phyloP scores from a whole-genome alignment of 2,329 filamentous ascomycete genomes.

The Ustulina deusta region DNA sequence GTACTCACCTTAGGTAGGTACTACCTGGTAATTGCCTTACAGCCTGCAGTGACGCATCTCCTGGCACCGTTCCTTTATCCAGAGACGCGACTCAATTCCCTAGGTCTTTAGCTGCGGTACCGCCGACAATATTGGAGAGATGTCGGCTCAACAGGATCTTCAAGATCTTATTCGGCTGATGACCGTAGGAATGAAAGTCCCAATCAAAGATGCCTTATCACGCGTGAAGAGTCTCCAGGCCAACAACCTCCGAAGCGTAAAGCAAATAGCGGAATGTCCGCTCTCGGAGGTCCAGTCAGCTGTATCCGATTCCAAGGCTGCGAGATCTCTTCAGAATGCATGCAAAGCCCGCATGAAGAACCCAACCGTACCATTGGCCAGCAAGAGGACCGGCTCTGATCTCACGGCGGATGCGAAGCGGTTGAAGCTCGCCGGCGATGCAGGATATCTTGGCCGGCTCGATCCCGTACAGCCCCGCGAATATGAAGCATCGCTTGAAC shows the following conservation, averaged over 20 bases:
- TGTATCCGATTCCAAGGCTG: slow-evolving; percentile 62
- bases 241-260: slow-evolving; percentile 66
- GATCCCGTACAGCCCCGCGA: slow-evolving; percentile 63
- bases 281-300: slow-evolving; percentile 59
- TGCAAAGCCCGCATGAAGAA: slow-evolving; percentile 66
- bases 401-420: slow-evolving; percentile 51
- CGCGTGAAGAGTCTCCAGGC: slow-evolving; percentile 69
- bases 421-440: slow-evolving; percentile 44
- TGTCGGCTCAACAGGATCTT: slow-evolving; percentile 69
- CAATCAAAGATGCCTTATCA: slow-evolving; percentile 69
- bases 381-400: slow-evolving; percentile 52
- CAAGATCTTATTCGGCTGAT: slow-evolving; percentile 71
- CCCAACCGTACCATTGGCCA: slow-evolving; percentile 38
- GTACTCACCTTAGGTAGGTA: background rate
- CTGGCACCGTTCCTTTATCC: background rate
- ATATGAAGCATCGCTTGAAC: slow-evolving; percentile 70
- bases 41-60: slow-evolving; percentile 5
- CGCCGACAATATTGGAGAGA: slow-evolving; percentile 44
- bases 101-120: background rate
- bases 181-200: slow-evolving; percentile 66
- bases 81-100: slow-evolving; percentile 17
- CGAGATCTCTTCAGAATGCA: slow-evolving; percentile 64
- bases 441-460: slow-evolving; percentile 49
- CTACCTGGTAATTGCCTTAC: background rate
- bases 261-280: slow-evolving; percentile 65